Percentiles rank a stretch among this genome's conserved stretches.
phyloP scores from a whole-genome alignment of 2,329 filamentous ascomycete species.

The Penicillium janthinellum region DNA sequence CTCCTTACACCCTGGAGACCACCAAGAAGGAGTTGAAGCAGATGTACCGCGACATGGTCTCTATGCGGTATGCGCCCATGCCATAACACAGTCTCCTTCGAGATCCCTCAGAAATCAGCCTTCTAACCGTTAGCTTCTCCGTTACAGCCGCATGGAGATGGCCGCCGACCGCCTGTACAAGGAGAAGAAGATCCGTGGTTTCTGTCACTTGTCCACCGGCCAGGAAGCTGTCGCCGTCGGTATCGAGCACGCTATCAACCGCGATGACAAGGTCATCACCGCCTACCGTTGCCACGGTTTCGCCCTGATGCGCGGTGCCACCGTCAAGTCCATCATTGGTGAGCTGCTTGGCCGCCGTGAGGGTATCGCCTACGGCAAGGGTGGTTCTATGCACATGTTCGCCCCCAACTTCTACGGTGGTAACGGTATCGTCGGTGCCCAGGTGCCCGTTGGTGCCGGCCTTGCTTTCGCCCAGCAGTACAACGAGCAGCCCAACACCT shows the following conservation, averaged over 20 bases:
- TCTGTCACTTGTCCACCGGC: conserved; percentile 97
- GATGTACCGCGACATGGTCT: conserved; percentile 99
- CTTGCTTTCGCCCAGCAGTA: conserved; percentile 98
- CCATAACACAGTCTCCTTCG: neutral
- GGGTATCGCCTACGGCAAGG: conserved; percentile 98
- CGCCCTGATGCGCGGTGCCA: conserved; percentile 91
- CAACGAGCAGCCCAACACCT: conserved; percentile 79
- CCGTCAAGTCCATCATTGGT: conserved; percentile 89
- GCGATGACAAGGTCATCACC: conserved; percentile 92
- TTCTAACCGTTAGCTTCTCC: conserved; percentile 15
- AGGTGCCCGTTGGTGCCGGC: conserved; percentile 95
- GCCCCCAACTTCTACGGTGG: conserved; percentile 96
- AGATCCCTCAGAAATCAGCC: neutral
- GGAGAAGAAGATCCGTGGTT: conserved; percentile 99
- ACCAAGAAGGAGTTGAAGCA: conserved; percentile 98
- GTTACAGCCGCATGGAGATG: conserved; percentile 94
- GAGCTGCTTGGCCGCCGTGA: conserved; percentile 93
- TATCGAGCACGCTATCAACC: conserved; percentile 93
- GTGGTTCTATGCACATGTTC: conserved; percentile 99
- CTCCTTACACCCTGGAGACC: conserved; percentile 85
- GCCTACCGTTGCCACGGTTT: conserved; percentile 99
- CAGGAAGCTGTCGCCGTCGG: conserved; percentile 97
- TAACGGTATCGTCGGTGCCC: conserved; percentile 98
- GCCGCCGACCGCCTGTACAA: conserved; percentile 98
- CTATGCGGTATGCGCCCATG: conserved; percentile 69